These are phyloP conservation scores for Ogataea salicorniae DNA, from an alignment of 805 yeast species.

Conservation along the genomic window DNA sequence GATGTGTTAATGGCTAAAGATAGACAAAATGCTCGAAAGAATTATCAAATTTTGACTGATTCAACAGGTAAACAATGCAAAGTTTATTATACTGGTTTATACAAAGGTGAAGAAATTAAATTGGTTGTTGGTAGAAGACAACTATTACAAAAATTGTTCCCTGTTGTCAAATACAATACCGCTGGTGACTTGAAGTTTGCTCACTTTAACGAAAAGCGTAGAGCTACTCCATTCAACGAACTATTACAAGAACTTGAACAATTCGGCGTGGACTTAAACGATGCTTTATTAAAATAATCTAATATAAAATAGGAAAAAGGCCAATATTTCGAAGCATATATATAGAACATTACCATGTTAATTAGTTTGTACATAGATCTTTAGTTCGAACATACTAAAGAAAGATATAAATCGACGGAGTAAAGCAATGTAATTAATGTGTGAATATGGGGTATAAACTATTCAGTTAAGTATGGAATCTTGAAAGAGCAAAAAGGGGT, in stretches of 20 bases:
- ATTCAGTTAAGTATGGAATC: no score
- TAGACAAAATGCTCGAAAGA: conserved; percentile 36
- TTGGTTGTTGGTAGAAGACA: conserved; percentile 62
- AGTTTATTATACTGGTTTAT: conserved; percentile 45
- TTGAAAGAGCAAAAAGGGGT: no score
- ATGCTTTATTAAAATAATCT: conserved; percentile 9
- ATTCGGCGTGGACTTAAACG: conserved; percentile 35
- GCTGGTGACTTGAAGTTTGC: conserved; percentile 40
- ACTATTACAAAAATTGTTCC: conserved; percentile 50
- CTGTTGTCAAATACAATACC: conserved; percentile 40
- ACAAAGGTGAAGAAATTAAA: conserved; percentile 39
- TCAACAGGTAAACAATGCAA: conserved; percentile 30
- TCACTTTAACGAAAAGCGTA: conserved; percentile 41
- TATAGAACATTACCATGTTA: not conserved
- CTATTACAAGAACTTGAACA: conserved; percentile 45
- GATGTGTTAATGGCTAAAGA: conserved; percentile 49
- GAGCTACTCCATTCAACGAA: conserved; percentile 41
- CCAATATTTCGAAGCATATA: not conserved
- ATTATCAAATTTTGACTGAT: conserved; percentile 26
- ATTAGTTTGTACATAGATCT: not conserved
- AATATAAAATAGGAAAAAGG: not conserved
- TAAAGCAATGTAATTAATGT: no score
- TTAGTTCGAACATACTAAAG: no score
- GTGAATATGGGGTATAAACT: no score
- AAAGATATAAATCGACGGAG: no score